Evolutionary conservation across 495 filamentous ascomycete species (phyloP).

Genomic region (Penicilliopsis zonata): DNA sequence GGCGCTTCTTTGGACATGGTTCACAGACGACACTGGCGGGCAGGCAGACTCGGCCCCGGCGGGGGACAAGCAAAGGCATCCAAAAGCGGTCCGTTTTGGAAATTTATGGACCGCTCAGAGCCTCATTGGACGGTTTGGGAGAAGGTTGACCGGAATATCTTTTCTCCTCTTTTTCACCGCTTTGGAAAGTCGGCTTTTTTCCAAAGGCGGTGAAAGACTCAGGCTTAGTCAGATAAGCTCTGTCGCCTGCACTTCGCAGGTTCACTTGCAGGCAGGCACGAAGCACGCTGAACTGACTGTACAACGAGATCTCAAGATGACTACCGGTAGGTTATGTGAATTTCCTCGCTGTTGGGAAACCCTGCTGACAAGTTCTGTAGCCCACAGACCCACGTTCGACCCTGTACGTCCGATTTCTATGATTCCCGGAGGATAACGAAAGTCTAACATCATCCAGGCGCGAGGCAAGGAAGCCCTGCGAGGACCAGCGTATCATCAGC

Average conservation of each 20-base stretch:
- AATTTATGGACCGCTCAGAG: constrained; percentile 10
- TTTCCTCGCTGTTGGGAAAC: not conserved
- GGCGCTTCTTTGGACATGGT: constrained; percentile 83
- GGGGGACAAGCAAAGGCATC: constrained; percentile 11
- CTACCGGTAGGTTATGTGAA: constrained; percentile 40
- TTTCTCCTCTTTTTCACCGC: constrained; percentile 1
- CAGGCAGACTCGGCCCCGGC: constrained; percentile 13
- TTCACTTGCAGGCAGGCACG: not conserved
- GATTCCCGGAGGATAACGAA: not conserved
- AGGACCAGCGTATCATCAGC: constrained; percentile 92
- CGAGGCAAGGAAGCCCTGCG: constrained; percentile 90
- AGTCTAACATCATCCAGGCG: constrained; percentile 41
- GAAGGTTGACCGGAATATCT: constrained; percentile 6
- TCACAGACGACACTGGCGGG: constrained; percentile 2
- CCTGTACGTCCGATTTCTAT: constrained; percentile 43
- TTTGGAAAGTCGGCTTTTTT: too few relatives aligned
- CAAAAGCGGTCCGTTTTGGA: constrained; percentile 8
- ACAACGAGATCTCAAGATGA: constrained; percentile 38
- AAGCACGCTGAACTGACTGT: not conserved
- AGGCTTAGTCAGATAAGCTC: constrained; percentile 2
- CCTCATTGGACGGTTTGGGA: constrained; percentile 15
- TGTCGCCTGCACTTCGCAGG: not conserved
- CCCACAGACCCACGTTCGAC: constrained; percentile 86
- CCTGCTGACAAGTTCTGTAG: constrained; percentile 24
- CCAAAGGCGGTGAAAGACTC: constrained; percentile 7